Evolutionary conservation across 2,329 filamentous ascomycete species (phyloP).

Genomic region (Tolypocladium guangdongense): DNA sequence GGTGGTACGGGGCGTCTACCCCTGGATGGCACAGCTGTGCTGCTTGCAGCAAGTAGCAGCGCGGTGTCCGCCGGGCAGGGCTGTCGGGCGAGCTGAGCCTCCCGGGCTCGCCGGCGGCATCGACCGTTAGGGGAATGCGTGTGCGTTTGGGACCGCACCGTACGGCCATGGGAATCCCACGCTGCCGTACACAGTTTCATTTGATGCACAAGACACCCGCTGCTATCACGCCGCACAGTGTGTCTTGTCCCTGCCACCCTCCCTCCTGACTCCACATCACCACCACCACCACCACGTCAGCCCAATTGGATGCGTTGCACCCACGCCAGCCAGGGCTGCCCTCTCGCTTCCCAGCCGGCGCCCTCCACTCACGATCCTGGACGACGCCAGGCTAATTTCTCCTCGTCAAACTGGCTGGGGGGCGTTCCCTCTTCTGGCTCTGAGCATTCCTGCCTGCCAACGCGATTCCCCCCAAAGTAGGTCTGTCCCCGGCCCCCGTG

Average conservation of each 20-base stretch:
- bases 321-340: neutral
- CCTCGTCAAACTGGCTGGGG: neutral
- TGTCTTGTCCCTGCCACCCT: neutral
- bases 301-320: too few relatives aligned
- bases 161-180: neutral
- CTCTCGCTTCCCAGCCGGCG: neutral
- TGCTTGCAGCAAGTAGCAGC: neutral
- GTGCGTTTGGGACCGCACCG: neutral
- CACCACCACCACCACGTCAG: too few relatives aligned
- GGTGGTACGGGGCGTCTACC: neutral
- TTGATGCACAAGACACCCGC: too few relatives aligned
- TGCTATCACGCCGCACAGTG: neutral
- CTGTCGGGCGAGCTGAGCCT: neutral
- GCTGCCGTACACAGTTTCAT: too few relatives aligned
- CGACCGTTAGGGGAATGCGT: neutral
- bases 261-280: neutral
- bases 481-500: constrained; percentile 1
- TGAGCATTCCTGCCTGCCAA: neutral
- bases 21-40: neutral
- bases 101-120: neutral
- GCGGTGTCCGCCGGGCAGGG: neutral
- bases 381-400: neutral
- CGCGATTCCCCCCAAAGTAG: neutral
- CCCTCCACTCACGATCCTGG: neutral
- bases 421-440: constrained; percentile 4